A percentile compares a stretch with the other conserved stretches of the same genome.
These are phyloP conservation scores for Vitis labrusca DNA, from an alignment of 164 flowering plant species.

Conservation along the genomic window DNA sequence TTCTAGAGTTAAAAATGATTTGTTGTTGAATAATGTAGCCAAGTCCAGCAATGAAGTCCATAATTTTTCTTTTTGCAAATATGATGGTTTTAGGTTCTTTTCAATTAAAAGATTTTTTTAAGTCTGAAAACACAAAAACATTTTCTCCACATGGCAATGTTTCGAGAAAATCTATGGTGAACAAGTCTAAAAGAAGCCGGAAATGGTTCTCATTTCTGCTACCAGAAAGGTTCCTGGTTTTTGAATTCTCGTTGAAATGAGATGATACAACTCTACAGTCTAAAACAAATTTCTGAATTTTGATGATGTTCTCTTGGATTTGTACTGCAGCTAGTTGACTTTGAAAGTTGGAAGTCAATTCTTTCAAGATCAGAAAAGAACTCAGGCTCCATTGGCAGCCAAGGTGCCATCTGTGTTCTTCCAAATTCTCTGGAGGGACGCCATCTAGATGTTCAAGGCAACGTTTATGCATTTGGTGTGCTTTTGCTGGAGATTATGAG, in stretches of 20 bases:
- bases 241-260: not conserved
- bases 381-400: slow-evolving; percentile 49
- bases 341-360: slow-evolving; percentile 88
- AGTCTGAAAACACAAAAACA: too few relatives aligned
- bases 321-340: slow-evolving; percentile 82
- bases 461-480: slow-evolving; percentile 73
- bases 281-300: not conserved
- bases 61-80: not conserved
- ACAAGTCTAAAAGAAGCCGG: too few relatives aligned
- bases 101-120: too few relatives aligned
- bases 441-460: slow-evolving; percentile 67
- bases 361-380: slow-evolving; percentile 77
- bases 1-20: too few relatives aligned
- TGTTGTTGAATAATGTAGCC: too few relatives aligned
- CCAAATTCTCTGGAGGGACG: slow-evolving; percentile 66
- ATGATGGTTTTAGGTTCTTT: too few relatives aligned
- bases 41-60: not conserved
- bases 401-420: slow-evolving; percentile 52
- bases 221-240: not conserved
- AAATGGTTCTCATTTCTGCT: too few relatives aligned
- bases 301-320: not conserved
- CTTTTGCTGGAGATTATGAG: slow-evolving; percentile 83
- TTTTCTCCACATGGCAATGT: too few relatives aligned
- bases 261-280: not conserved
- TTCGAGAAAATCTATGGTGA: too few relatives aligned